Conservation (phyloP, 108 stramenopile genomes). For the Thalassiosira profunda region DNA sequence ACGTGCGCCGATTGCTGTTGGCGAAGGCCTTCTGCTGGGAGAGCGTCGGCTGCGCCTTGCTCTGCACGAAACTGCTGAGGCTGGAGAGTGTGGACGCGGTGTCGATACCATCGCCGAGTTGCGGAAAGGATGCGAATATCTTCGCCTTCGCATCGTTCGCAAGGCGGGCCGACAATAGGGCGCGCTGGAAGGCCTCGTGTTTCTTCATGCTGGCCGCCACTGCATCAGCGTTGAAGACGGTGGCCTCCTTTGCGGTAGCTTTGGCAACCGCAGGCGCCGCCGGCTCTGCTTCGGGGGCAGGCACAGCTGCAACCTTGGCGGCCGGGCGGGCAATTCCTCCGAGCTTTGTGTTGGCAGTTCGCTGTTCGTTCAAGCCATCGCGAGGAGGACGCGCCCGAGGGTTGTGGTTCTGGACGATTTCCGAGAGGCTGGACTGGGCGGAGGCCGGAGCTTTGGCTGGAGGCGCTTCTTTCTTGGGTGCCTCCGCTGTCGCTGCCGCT, state of each 20-base stretch:
- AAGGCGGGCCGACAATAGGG: constrained; percentile 30
- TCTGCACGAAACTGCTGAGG: neutral
- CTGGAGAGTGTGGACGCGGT: neutral
- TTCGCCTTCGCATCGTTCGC: constrained; percentile 26
- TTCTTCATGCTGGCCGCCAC: constrained; percentile 8
- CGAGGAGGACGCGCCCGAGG: neutral
- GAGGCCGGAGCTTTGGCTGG: neutral
- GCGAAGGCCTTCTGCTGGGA: neutral
- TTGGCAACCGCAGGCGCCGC: neutral
- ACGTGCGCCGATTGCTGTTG: neutral
- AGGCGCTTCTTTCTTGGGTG: neutral
- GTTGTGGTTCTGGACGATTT: constrained; percentile 14
- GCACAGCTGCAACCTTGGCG: neutral
- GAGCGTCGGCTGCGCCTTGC: neutral
- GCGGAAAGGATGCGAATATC: too few species aligned
- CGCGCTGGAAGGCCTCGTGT: constrained; percentile 40
- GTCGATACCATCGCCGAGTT: neutral
- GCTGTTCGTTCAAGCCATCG: neutral
- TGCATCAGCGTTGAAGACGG: neutral
- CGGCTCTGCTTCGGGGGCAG: neutral
- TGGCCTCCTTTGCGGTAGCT: neutral
- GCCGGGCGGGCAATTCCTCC: constrained; percentile 11
- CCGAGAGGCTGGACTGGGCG: constrained; percentile 11
- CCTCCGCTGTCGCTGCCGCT: neutral
- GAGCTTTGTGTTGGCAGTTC: constrained; percentile 10